Conservation (phyloP, 331 rosid genomes). For the Malus hybrid region DNA sequence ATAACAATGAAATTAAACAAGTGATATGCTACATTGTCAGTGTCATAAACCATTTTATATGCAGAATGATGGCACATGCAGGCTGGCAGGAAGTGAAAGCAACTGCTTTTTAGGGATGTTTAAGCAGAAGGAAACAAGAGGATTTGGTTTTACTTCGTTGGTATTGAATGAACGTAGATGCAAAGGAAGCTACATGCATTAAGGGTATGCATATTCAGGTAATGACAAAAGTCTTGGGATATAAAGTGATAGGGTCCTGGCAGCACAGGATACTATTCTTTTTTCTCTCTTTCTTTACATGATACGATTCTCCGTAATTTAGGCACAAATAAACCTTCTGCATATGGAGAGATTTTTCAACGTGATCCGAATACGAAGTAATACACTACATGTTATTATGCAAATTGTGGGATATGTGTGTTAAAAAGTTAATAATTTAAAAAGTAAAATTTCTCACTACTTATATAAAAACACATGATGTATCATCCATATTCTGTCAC, state of each 20-base stretch:
- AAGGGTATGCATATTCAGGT: background rate
- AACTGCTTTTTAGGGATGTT: background rate
- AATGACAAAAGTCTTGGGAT: background rate
- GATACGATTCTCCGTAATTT: background rate
- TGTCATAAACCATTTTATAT: background rate
- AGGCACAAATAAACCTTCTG: background rate
- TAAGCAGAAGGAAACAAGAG: background rate
- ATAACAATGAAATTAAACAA: background rate
- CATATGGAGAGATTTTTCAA: too few relatives aligned
- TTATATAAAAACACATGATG: too few relatives aligned
- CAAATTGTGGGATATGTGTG: rapidly evolving
- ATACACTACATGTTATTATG: rapidly evolving
- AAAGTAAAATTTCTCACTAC: too few relatives aligned
- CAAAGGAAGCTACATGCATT: conserved; percentile 4
- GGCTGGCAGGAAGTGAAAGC: background rate
- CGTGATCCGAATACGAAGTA: rapidly evolving
- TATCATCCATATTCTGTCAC: rapidly evolving
- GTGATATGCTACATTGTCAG: background rate
- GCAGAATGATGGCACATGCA: background rate
- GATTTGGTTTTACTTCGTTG: background rate
- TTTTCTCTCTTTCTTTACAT: background rate
- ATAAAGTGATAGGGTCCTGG: background rate
- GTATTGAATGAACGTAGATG: background rate
- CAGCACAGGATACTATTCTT: background rate
- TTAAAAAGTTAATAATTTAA: too few relatives aligned